Evolutionary conservation across 768 basidiomycete species (phyloP).

Genomic region (Mycena epipterygia): DNA sequence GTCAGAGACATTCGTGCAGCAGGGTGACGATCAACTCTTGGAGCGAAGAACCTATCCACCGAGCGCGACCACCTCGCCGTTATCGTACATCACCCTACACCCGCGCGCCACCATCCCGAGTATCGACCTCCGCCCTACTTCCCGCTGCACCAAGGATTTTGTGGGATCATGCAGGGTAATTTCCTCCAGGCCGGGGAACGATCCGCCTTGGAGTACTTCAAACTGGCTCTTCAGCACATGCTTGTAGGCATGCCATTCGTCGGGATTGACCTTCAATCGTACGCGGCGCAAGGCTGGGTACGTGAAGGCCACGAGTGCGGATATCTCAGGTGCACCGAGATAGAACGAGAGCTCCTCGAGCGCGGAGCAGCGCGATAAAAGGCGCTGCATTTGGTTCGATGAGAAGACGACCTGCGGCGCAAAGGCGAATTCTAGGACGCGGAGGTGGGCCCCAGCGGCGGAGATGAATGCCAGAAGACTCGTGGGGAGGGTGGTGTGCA

Average conservation of each 20-base stretch:
- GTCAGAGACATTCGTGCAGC: neutral
- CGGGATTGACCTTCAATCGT: constrained; percentile 23
- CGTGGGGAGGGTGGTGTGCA: constrained; percentile 21
- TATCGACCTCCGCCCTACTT: neutral
- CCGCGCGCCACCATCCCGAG: neutral
- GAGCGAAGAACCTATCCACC: no score
- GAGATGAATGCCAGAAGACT: constrained; percentile 13
- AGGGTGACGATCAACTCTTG: neutral
- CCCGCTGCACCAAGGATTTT: neutral
- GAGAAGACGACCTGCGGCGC: constrained; percentile 26
- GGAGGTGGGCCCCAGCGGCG: constrained; percentile 1
- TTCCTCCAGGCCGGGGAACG: constrained; percentile 15
- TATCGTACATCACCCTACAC: constrained; percentile 3
- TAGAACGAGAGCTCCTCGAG: constrained; percentile 17
- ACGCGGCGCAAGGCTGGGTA: constrained; percentile 6
- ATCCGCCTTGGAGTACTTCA: constrained; percentile 2
- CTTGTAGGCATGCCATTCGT: constrained; percentile 22
- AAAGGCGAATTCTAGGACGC: constrained; percentile 29
- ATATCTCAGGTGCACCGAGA: constrained; percentile 28
- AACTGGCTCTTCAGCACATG: constrained; percentile 1
- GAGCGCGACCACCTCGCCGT: neutral
- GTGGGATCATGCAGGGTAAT: constrained; percentile 12
- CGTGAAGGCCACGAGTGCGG: neutral
- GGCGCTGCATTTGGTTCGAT: constrained; percentile 15
- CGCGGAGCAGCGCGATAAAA: constrained; percentile 6